Conservation (phyloP, 257 asterid species). For the Knoxia roxburghii region DNA sequence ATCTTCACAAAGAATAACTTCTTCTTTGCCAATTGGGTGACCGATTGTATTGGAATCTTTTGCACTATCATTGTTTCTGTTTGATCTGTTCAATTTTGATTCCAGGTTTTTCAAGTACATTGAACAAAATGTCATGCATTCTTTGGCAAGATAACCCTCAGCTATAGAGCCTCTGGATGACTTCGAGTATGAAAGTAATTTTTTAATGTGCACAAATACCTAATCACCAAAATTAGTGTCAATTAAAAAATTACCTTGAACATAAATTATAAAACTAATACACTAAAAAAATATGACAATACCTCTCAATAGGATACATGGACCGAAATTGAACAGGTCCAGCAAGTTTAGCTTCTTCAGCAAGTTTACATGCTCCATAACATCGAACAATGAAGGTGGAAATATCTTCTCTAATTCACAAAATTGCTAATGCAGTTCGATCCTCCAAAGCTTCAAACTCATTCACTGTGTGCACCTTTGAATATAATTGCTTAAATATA, state of each 20-base stretch:
- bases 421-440: background rate
- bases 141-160: no score
- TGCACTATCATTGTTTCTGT: background rate
- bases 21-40: background rate
- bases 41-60: background rate
- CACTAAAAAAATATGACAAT: background rate
- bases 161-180: slow-evolving; percentile 9
- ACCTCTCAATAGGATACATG: slow-evolving; percentile 13
- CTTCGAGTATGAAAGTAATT: background rate
- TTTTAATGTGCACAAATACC: slow-evolving; percentile 8
- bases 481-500: background rate
- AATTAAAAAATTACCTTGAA: background rate
- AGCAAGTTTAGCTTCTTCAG: slow-evolving; percentile 6
- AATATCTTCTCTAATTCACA: slow-evolving; percentile 3
- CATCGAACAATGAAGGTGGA: slow-evolving; percentile 10
- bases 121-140: slow-evolving; percentile 18
- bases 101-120: slow-evolving; percentile 12
- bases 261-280: background rate
- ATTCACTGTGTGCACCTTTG: background rate
- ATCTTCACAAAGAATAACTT: background rate
- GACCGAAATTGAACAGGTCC: slow-evolving; percentile 11
- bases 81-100: slow-evolving; percentile 1
- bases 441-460: slow-evolving; percentile 7
- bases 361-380: slow-evolving; percentile 13
- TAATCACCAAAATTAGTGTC: background rate